Percentiles rank a stretch among this genome's conserved stretches.
phyloP scores from a whole-genome alignment of 345 rosid species.

The Eucalyptus virginea region DNA sequence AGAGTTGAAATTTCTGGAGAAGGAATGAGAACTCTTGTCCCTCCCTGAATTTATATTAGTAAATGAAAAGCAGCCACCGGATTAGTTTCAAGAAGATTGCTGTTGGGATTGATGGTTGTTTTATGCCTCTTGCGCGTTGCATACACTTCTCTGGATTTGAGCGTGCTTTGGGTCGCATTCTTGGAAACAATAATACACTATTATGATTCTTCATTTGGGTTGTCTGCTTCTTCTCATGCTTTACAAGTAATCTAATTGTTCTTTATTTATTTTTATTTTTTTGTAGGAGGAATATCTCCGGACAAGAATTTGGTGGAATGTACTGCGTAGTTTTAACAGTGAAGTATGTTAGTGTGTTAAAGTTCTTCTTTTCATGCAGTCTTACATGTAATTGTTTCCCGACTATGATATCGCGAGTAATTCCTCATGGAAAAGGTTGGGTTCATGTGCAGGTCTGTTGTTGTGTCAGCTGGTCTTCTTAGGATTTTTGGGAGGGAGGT shows the following conservation, averaged over 20 bases:
- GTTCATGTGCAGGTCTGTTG: constrained; percentile 42
- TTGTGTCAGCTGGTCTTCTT: constrained; percentile 93
- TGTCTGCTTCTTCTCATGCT: neutral
- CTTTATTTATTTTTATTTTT: neutral
- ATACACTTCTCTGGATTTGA: neutral
- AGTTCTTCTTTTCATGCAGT: neutral
- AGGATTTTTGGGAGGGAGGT: constrained; percentile 83
- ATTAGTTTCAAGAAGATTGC: neutral
- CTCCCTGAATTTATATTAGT: neutral
- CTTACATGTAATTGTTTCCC: neutral
- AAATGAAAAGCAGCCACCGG: neutral
- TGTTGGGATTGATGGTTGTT: neutral
- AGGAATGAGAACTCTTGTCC: neutral
- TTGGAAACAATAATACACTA: neutral
- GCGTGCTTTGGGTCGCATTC: neutral
- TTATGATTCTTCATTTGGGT: neutral
- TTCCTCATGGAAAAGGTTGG: neutral
- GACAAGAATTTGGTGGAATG: constrained; percentile 95
- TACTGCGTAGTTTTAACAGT: constrained; percentile 67
- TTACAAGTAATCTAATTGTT: neutral
- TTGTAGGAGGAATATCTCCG: constrained; percentile 92
- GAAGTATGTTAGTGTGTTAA: constrained; percentile 25
- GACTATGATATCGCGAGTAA: neutral
- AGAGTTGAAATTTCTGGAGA: neutral
- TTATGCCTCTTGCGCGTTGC: neutral